phyloP scores from a whole-genome alignment of 2,329 filamentous ascomycete genomes.

The Calonectria pseudoturangicola region DNA sequence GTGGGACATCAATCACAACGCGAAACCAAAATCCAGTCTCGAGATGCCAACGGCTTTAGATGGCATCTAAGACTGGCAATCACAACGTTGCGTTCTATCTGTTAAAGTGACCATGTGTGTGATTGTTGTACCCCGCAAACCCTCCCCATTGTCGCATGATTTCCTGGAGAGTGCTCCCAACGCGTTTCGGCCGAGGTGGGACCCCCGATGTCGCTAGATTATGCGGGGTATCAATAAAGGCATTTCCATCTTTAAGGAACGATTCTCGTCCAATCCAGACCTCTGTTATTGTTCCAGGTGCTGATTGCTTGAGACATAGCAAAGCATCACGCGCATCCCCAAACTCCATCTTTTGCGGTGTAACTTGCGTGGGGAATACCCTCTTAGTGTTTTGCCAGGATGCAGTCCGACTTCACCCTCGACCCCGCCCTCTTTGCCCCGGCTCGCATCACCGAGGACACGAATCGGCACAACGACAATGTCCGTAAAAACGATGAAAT shows the following conservation, averaged over 20 bases:
- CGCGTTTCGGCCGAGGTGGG: constrained; percentile 23
- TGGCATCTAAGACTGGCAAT: not conserved
- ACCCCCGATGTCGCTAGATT: constrained; percentile 22
- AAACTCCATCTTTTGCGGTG: constrained; percentile 3
- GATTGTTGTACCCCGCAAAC: constrained; percentile 9
- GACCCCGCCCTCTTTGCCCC: constrained; percentile 14
- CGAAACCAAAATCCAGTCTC: not conserved
- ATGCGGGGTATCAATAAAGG: constrained; percentile 3
- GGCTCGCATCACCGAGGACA: constrained; percentile 10
- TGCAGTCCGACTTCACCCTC: constrained; percentile 35
- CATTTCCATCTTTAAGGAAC: not conserved
- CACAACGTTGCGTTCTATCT: not conserved
- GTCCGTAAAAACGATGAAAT: constrained; percentile 25
- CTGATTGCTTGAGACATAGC: constrained; percentile 3
- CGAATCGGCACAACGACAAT: constrained; percentile 9
- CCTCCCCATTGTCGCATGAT: constrained; percentile 12
- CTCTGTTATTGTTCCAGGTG: not conserved
- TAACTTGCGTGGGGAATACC: constrained; percentile 10
- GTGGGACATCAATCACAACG: not conserved
- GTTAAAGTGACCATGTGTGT: not conserved
- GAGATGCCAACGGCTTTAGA: not conserved
- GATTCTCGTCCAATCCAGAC: constrained; percentile 8
- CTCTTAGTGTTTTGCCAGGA: not conserved
- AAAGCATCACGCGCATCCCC: not conserved
- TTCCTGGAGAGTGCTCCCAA: not conserved